A percentile compares a stretch with the other conserved stretches of the same genome.
Conservation (phyloP, 2,329 filamentous ascomycete species). For the Pseudocercospora vitis region DNA sequence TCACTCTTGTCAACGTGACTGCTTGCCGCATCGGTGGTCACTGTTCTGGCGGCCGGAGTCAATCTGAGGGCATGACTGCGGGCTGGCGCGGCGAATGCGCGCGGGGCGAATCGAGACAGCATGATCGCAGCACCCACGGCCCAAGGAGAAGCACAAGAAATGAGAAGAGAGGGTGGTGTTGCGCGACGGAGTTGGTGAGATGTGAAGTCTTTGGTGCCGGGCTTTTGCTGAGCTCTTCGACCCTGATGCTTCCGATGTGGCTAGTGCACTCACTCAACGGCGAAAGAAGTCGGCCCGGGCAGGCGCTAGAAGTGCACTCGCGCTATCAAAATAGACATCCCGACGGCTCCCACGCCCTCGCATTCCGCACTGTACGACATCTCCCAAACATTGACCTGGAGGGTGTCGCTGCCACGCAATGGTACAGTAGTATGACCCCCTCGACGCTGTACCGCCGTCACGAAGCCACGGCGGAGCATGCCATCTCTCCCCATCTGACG, state of each 20-base stretch:
- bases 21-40: slow-evolving; percentile 94
- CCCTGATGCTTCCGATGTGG: slow-evolving; percentile 5
- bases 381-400: too few species aligned
- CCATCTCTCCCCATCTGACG: neutral
- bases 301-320: neutral
- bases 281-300: slow-evolving; percentile 2
- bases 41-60: slow-evolving; percentile 60
- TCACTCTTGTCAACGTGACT: slow-evolving; percentile 79
- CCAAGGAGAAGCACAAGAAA: slow-evolving; percentile 6
- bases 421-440: too few species aligned
- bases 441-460: neutral
- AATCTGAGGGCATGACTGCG: slow-evolving; percentile 34
- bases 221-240: slow-evolving; percentile 11
- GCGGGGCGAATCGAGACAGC: slow-evolving; percentile 41
- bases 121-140: slow-evolving; percentile 27
- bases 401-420: neutral
- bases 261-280: neutral
- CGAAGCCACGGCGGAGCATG: neutral
- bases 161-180: slow-evolving; percentile 2
- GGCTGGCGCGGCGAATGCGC: slow-evolving; percentile 37
- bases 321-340: slow-evolving; percentile 4
- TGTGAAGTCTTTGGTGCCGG: slow-evolving; percentile 2
- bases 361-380: neutral
- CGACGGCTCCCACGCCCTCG: slow-evolving; percentile 1
- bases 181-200: slow-evolving; percentile 9